Base-by-base conservation (phyloP, 129 eudicot species). In the Calendula officinalis region DNA sequence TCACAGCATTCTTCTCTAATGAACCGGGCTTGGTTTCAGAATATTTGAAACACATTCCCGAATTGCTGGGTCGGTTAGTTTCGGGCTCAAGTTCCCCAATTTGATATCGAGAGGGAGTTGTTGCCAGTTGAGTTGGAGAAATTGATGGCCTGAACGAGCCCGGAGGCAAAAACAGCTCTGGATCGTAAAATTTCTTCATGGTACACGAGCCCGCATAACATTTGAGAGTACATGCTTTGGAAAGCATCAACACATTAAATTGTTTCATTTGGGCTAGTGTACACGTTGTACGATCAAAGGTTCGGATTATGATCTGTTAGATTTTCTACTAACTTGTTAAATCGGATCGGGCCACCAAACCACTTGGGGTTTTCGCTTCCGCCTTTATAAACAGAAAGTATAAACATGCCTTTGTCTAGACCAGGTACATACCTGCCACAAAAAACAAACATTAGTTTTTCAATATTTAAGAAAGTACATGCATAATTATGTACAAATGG, bases 191-290 rank as follows among this genome's bases (percentile, higher is more conserved):
- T 95, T 45, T 83, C 66, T 17, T 67, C 80, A 5, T 84, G 87
- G 70, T 69, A 75, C 35, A 85, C 7, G 45, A 89, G 95, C 11
- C 97, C 97, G 7, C 95, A 86, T 0, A 90, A 79, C 97, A 90
- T 90, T 37, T 90, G 97, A 13, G 95, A 67, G 53, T 90, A 90
- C 97, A 86, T 90, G 84, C 95, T 86, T 50, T 90, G 97, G 73
- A 74, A 90, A 5, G 89, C 59, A 30, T 90, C 95, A 0, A 62
- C 75, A 56, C 97, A 90, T 2, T 86, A 80, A 33, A 90, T 81
- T 22, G 97, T 84, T 45, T 81, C 91, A 11, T 78, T 77, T 0
- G 95, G 95, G 83, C 97, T 90, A 1, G 97, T 90, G 76, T 76
- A 78, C 3, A 85, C 90, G 35, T 81, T 85, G 57, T 79, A 83